A percentile compares a stretch with the other conserved stretches of the same genome.
Evolutionary conservation across 2,329 filamentous ascomycete genomes (phyloP).

Genomic region (Aciculosporium take): DNA sequence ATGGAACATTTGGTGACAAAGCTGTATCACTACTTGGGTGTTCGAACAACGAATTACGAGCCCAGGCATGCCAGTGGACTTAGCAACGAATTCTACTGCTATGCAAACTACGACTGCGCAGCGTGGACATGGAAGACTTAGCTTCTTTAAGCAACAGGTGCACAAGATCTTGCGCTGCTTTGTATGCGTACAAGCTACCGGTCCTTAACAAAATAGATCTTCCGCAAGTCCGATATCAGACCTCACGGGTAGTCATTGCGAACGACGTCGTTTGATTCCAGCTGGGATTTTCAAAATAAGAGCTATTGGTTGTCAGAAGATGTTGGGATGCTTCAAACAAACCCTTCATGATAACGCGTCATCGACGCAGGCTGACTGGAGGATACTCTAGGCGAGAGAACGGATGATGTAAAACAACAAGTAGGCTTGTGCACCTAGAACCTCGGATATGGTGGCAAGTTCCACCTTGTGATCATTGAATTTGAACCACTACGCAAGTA

Average conservation of each 20-base stretch:
- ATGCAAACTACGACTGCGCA: conserved; percentile 59
- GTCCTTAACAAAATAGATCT: neutral
- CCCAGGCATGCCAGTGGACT: conserved; percentile 56
- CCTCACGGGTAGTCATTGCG: neutral
- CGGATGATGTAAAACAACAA: conserved; percentile 74
- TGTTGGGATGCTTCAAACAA: neutral
- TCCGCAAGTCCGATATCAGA: neutral
- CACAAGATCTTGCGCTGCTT: neutral
- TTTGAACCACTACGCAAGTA: conserved; percentile 59
- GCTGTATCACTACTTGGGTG: conserved; percentile 51
- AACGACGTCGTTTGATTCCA: neutral
- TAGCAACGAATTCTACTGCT: conserved; percentile 71
- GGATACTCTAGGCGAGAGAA: conserved; percentile 29
- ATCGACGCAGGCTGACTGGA: neutral
- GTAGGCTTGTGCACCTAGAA: conserved; percentile 76
- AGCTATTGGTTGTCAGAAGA: neutral
- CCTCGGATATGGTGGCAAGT: conserved; percentile 67
- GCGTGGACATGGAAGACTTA: conserved; percentile 24
- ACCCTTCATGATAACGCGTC: neutral
- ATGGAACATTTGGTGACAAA: conserved; percentile 51
- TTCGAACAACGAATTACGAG: conserved; percentile 52
- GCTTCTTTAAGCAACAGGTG: neutral
- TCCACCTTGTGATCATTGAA: conserved; percentile 95
- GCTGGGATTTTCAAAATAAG: neutral
- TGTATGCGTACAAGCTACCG: neutral